Conservation (phyloP, 1,139 yeast genomes). For the Barnettozyma hawaiiensis region DNA sequence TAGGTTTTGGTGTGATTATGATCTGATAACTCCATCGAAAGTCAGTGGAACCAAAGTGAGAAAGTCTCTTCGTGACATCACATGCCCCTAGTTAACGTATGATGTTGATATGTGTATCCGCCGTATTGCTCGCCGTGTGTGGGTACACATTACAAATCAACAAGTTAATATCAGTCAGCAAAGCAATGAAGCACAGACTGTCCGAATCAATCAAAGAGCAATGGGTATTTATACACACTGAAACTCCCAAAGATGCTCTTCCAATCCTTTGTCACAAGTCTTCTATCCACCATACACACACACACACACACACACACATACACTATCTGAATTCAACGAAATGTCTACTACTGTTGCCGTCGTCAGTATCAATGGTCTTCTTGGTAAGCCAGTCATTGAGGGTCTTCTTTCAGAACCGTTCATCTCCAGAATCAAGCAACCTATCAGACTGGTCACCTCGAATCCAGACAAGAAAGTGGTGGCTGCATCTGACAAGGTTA, state of each 20-base stretch:
- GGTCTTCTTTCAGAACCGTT: conserved; percentile 43
- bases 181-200: not conserved
- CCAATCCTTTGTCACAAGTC: too few relatives aligned
- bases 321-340: not conserved
- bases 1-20: too few relatives aligned
- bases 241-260: not conserved
- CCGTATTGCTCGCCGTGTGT: too few relatives aligned
- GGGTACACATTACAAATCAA: not conserved
- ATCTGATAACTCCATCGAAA: too few relatives aligned
- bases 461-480: conserved; percentile 32
- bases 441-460: conserved; percentile 48
- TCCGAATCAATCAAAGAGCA: not conserved
- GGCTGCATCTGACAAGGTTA: conserved; percentile 36
- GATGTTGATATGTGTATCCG: too few relatives aligned
- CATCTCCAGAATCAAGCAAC: conserved; percentile 39
- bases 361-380: conserved; percentile 47
- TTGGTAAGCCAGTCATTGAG: conserved; percentile 43
- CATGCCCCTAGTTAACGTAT: too few relatives aligned
- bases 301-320: too few relatives aligned
- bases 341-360: conserved; percentile 36
- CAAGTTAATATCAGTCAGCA: not conserved
- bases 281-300: too few relatives aligned
- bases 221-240: not conserved
- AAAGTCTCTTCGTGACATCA: too few relatives aligned
- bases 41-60: too few relatives aligned